Percentiles rank a stretch among this genome's conserved stretches.
Conservation (phyloP, 371 early-diverging fungal genomes). For the Blakeslea trispora region DNA sequence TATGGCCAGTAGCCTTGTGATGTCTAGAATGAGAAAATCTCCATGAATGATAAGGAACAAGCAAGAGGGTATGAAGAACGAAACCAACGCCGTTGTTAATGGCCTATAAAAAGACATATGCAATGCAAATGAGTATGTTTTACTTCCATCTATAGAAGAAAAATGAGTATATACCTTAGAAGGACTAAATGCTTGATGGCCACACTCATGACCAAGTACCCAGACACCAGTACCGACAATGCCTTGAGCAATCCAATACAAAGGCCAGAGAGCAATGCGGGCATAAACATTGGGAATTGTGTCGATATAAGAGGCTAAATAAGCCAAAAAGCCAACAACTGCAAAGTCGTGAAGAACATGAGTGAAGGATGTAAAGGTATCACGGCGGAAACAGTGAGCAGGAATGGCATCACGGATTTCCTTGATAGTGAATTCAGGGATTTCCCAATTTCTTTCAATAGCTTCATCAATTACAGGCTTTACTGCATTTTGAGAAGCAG, state of each 20-base stretch:
- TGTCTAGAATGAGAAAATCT: slow-evolving; percentile 76
- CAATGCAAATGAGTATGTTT: neutral
- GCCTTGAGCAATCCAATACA: slow-evolving; percentile 82
- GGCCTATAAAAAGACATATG: slow-evolving; percentile 14
- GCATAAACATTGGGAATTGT: slow-evolving; percentile 43
- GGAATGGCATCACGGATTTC: slow-evolving; percentile 86
- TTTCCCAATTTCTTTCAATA: slow-evolving; percentile 56
- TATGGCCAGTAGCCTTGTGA: slow-evolving; percentile 82
- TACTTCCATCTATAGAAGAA: neutral
- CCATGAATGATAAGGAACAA: slow-evolving; percentile 88
- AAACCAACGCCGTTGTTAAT: slow-evolving; percentile 83
- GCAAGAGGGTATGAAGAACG: slow-evolving; percentile 78
- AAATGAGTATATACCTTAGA: slow-evolving; percentile 43
- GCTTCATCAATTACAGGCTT: slow-evolving; percentile 31
- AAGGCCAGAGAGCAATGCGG: slow-evolving; percentile 67
- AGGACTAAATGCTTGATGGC: slow-evolving; percentile 83
- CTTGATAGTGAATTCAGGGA: slow-evolving; percentile 82
- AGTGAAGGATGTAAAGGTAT: slow-evolving; percentile 67
- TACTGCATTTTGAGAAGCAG: neutral
- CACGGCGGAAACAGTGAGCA: slow-evolving; percentile 83
- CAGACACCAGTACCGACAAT: slow-evolving; percentile 84
- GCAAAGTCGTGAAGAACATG: slow-evolving; percentile 73
- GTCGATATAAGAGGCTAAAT: slow-evolving; percentile 72
- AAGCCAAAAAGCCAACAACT: slow-evolving; percentile 59
- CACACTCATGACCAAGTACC: slow-evolving; percentile 90